Conservation (phyloP, 495 filamentous ascomycete species). For the Cercophora sp. region DNA sequence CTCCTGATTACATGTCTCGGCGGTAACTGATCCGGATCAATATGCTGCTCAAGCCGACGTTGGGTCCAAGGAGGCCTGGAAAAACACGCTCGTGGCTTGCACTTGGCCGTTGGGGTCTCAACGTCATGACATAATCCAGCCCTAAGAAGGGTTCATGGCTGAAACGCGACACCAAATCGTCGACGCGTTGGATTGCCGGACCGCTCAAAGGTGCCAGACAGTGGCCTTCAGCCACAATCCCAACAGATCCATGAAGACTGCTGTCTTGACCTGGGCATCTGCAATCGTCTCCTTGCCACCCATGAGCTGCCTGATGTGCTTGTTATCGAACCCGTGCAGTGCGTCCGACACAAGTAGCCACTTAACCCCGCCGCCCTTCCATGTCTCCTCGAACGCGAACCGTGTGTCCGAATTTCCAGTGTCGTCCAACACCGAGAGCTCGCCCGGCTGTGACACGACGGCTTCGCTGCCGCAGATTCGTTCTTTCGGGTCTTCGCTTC, state of each 20-base stretch:
- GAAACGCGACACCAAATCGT: too few species aligned
- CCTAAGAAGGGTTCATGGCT: too few species aligned
- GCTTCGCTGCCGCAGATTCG: conserved; percentile 12
- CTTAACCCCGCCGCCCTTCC: conserved; percentile 23
- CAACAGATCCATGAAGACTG: conserved; percentile 22
- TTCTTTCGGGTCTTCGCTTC: conserved; percentile 10
- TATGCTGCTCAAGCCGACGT: too few species aligned
- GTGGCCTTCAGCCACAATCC: conserved; percentile 29
- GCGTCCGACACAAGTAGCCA: conserved; percentile 37
- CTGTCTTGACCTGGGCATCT: conserved; percentile 29
- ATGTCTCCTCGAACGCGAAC: conserved; percentile 30
- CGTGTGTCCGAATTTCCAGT: conserved; percentile 23
- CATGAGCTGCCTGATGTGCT: conserved; percentile 6
- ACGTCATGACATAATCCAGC: too few species aligned
- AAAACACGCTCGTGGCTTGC: too few species aligned
- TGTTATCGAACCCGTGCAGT: conserved; percentile 32
- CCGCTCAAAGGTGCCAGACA: conserved; percentile 21
- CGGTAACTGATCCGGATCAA: too few species aligned
- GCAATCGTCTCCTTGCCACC: conserved; percentile 18
- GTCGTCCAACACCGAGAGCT: conserved; percentile 7
- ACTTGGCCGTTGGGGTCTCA: too few species aligned
- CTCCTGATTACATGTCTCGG: too few species aligned
- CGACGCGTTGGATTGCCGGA: too few species aligned
- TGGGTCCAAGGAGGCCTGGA: too few species aligned
- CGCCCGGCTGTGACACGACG: not conserved